Evolutionary conservation across 2,329 filamentous ascomycete species (phyloP).

Genomic region (Microsporum audouinii): DNA sequence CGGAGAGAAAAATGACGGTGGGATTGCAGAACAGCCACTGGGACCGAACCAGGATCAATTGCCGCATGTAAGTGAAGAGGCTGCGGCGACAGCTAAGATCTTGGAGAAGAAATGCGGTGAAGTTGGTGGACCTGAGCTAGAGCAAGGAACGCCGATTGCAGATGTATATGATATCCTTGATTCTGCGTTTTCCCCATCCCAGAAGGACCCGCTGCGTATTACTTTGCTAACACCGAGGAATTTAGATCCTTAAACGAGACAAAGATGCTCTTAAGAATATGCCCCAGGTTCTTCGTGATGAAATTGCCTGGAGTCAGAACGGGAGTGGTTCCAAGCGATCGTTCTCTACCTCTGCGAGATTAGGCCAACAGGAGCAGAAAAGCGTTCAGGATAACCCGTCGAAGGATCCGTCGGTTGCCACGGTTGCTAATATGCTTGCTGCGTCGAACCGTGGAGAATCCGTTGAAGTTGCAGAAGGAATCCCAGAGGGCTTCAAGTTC

Average conservation of each 20-base stretch:
- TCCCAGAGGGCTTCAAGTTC: conserved; percentile 59
- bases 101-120: conserved; percentile 37
- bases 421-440: conserved; percentile 29
- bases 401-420: conserved; percentile 13
- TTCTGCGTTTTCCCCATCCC: conserved; percentile 3
- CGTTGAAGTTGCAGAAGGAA: conserved; percentile 22
- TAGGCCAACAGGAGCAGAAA: conserved; percentile 24
- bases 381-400: conserved; percentile 21
- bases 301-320: conserved; percentile 14
- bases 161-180: conserved; percentile 40
- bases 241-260: conserved; percentile 52
- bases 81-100: conserved; percentile 47
- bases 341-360: conserved; percentile 46
- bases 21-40: conserved; percentile 20
- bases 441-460: conserved; percentile 16
- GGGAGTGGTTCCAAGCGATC: conserved; percentile 33
- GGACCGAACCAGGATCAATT: conserved; percentile 43
- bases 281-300: conserved; percentile 54
- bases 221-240: conserved; percentile 7
- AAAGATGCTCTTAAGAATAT: conserved; percentile 50
- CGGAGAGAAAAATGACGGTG: conserved; percentile 19
- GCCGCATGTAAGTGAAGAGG: conserved; percentile 55
- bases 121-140: conserved; percentile 47
- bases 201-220: not conserved
- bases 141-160: conserved; percentile 54